Evolutionary conservation across 2,329 filamentous ascomycete species (phyloP).

Genomic region (Alternaria hordeiaustralica): DNA sequence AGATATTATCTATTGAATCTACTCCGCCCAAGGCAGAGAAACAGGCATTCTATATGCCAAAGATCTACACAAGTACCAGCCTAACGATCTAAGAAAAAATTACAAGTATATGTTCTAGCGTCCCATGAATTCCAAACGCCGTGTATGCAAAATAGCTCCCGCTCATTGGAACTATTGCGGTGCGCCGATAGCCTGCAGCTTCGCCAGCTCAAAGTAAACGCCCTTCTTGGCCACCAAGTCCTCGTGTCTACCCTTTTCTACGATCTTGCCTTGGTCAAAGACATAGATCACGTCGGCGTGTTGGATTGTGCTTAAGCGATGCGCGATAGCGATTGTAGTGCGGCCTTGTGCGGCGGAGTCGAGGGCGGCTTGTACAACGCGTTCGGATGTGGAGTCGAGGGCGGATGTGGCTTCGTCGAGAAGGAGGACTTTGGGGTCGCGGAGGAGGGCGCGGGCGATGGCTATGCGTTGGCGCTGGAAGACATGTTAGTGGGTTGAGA

Average conservation of each 20-base stretch:
- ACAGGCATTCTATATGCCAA: neutral
- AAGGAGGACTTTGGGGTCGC: conserved; percentile 82
- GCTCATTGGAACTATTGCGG: conserved; percentile 27
- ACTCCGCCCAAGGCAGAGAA: neutral
- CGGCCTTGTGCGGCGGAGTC: conserved; percentile 83
- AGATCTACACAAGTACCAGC: neutral
- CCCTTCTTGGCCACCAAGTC: conserved; percentile 51
- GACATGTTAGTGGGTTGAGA: neutral
- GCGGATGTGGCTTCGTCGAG: conserved; percentile 50
- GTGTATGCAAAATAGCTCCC: neutral
- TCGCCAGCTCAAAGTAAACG: conserved; percentile 50
- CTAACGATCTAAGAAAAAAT: neutral
- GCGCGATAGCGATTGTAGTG: conserved; percentile 94
- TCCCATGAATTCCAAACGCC: neutral
- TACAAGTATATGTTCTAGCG: conserved; percentile 4
- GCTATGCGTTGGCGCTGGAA: conserved; percentile 88
- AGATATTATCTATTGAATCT: neutral
- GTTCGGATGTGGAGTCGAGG: conserved; percentile 60
- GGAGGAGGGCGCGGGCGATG: conserved; percentile 90
- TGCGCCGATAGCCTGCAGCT: conserved; percentile 45
- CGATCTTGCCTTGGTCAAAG: conserved; percentile 87
- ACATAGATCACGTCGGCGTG: conserved; percentile 95
- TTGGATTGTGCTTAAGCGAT: conserved; percentile 90
- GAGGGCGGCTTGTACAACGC: conserved; percentile 80
- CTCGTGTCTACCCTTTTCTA: conserved; percentile 85